A percentile compares a stretch with the other conserved stretches of the same genome.
Evolutionary conservation across 2,329 filamentous ascomycete genomes (phyloP).

Genomic region (Colletotrichum limetticola): DNA sequence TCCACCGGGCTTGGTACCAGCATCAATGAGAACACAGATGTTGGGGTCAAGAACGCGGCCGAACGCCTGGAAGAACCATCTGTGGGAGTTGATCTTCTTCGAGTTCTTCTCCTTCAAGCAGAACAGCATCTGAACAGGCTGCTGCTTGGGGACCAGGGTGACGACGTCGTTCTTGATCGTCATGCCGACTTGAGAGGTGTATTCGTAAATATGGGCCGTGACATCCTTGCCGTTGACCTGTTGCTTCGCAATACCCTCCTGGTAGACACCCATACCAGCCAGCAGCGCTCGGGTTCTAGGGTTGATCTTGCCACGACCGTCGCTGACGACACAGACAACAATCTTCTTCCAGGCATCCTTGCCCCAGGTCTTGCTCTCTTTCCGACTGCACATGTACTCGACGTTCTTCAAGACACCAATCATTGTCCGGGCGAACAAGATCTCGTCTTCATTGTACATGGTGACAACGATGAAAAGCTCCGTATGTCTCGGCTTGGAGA

Average conservation of each 20-base stretch:
- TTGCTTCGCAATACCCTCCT: constrained; percentile 98
- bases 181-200: constrained; percentile 87
- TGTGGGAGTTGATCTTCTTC: constrained; percentile 99
- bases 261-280: constrained; percentile 94
- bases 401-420: constrained; percentile 98
- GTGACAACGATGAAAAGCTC: constrained; percentile 97
- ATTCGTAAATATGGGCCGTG: constrained; percentile 97
- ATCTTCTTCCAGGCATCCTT: constrained; percentile 99
- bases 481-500: constrained; percentile 91
- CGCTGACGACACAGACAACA: constrained; percentile 96
- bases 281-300: constrained; percentile 88
- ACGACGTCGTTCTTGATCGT: constrained; percentile 93
- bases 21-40: constrained; percentile 95
- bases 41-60: constrained; percentile 92
- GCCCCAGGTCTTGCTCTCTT: constrained; percentile 96
- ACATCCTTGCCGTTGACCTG: constrained; percentile 97
- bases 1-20: constrained; percentile 92
- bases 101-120: constrained; percentile 99
- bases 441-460: constrained; percentile 99
- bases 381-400: constrained; percentile 95
- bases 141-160: constrained; percentile 82
- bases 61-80: constrained; percentile 99
- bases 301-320: constrained; percentile 97
- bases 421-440: constrained; percentile 95
- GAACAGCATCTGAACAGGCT: constrained; percentile 96